Percentiles rank a stretch among this genome's conserved stretches.
Evolutionary conservation across 2,329 filamentous ascomycete genomes (phyloP).

Genomic region (Knufia petricola): DNA sequence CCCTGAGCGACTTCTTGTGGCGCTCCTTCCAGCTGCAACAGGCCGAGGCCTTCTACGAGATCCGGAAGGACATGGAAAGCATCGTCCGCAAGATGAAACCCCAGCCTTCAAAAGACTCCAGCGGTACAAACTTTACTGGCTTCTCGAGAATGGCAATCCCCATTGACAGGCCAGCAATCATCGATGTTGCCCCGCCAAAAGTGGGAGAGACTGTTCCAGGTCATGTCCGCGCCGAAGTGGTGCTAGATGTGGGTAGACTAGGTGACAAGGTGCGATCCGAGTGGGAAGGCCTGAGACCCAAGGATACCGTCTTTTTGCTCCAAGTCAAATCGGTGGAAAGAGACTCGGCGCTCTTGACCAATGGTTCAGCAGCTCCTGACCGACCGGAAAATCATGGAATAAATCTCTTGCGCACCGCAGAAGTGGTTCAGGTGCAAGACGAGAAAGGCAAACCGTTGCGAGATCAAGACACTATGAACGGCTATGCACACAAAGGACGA

Average conservation of each 20-base stretch:
- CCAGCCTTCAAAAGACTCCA: slow-evolving; percentile 52
- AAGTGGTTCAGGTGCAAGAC: slow-evolving; percentile 77
- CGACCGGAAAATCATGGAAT: slow-evolving; percentile 23
- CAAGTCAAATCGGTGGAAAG: slow-evolving; percentile 52
- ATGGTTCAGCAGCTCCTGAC: slow-evolving; percentile 38
- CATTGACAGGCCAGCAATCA: slow-evolving; percentile 73
- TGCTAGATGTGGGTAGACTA: slow-evolving; percentile 72
- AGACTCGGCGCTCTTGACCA: slow-evolving; percentile 40
- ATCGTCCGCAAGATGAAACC: slow-evolving; percentile 71
- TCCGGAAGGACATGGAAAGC: slow-evolving; percentile 81
- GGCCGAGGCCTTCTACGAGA: slow-evolving; percentile 85
- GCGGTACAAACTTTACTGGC: slow-evolving; percentile 62
- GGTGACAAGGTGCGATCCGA: slow-evolving; percentile 66
- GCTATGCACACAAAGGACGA: slow-evolving; percentile 48
- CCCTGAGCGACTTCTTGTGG: slow-evolving; percentile 94
- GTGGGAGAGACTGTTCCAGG: slow-evolving; percentile 80
- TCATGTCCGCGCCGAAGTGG: slow-evolving; percentile 74
- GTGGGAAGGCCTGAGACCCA: slow-evolving; percentile 79
- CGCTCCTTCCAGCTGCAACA: slow-evolving; percentile 81
- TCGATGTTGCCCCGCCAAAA: slow-evolving; percentile 72
- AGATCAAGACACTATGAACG: slow-evolving; percentile 54
- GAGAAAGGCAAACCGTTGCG: slow-evolving; percentile 68
- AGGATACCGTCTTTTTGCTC: slow-evolving; percentile 83
- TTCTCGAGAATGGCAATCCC: slow-evolving; percentile 87
- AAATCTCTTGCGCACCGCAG: slow-evolving; percentile 62